These are phyloP conservation scores for Akanthomyces dipterigenus DNA, from an alignment of 2,329 filamentous ascomycete species.

Conservation along the genomic window DNA sequence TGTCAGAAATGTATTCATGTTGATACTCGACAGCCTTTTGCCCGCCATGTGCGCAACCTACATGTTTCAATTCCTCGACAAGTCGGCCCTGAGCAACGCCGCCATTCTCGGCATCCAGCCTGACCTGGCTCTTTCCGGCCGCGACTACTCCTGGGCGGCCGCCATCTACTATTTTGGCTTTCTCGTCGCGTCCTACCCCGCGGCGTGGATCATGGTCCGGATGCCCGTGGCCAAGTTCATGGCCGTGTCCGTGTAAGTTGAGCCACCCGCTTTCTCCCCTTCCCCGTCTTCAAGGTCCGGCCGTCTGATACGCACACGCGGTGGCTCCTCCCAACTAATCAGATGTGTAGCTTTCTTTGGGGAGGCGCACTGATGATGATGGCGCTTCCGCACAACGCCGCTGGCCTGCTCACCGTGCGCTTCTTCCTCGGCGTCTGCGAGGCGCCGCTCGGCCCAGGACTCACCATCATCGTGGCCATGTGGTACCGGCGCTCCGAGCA, in stretches of 20 bases:
- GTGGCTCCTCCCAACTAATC: too few species aligned
- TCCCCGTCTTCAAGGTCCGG: too few species aligned
- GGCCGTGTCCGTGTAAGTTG: constrained; percentile 16
- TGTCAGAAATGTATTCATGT: too few species aligned
- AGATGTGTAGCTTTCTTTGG: constrained; percentile 10
- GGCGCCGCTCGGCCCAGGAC: constrained; percentile 24
- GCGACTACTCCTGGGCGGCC: constrained; percentile 45
- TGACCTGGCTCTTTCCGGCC: constrained; percentile 38
- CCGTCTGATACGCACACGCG: too few species aligned
- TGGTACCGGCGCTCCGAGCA: constrained; percentile 29
- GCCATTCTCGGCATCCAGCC: constrained; percentile 41
- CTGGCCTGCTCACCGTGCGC: constrained; percentile 23
- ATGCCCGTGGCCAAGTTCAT: constrained; percentile 23
- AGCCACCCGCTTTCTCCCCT: too few species aligned
- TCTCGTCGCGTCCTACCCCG: constrained; percentile 26
- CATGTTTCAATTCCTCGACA: constrained; percentile 55
- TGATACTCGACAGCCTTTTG: constrained; percentile 33
- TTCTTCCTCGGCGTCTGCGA: constrained; percentile 28
- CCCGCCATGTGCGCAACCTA: constrained; percentile 47
- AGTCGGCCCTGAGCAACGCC: constrained; percentile 47
- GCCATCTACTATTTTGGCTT: constrained; percentile 48
- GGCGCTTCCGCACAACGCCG: constrained; percentile 12
- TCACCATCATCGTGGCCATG: constrained; percentile 25
- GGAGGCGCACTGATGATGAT: constrained; percentile 17
- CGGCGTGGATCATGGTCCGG: constrained; percentile 20